Conservation (phyloP, 2,329 filamentous ascomycete species). For the Beauveria sp. region DNA sequence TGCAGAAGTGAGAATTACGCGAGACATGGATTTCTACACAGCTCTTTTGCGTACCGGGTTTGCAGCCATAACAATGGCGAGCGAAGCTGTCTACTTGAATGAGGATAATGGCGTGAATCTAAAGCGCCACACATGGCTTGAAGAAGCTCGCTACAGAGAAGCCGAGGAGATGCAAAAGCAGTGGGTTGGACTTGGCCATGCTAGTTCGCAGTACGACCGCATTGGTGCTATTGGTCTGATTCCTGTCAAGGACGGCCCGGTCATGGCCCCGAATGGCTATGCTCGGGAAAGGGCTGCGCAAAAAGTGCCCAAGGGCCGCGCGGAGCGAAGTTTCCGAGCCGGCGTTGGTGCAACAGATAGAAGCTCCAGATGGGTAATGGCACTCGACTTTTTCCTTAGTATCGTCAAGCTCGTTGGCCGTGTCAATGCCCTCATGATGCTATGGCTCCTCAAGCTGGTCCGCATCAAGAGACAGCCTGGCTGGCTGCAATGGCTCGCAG, state of each 20-base stretch:
- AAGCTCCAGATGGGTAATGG: constrained; percentile 71
- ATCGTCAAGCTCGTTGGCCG: constrained; percentile 46
- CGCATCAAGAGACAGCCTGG: constrained; percentile 27
- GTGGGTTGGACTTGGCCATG: constrained; percentile 39
- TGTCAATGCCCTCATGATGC: constrained; percentile 22
- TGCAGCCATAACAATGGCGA: constrained; percentile 82
- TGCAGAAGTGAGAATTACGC: constrained; percentile 69
- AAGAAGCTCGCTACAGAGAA: constrained; percentile 76
- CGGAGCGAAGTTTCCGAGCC: constrained; percentile 41
- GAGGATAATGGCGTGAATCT: constrained; percentile 73
- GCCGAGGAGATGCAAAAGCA: constrained; percentile 54
- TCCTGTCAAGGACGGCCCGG: constrained; percentile 41
- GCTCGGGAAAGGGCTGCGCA: constrained; percentile 62
- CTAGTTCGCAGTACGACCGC: constrained; percentile 43
- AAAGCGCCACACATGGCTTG: constrained; percentile 78
- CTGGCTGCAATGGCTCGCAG: constrained; percentile 52
- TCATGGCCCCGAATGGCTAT: constrained; percentile 49
- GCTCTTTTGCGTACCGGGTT: constrained; percentile 82
- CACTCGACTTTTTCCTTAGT: constrained; percentile 65
- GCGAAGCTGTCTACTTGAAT: constrained; percentile 91
- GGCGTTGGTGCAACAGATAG: constrained; percentile 76
- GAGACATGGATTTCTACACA: constrained; percentile 94
- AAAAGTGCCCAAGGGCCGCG: constrained; percentile 40
- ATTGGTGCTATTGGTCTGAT: constrained; percentile 48
- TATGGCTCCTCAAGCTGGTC: constrained; percentile 52